A percentile compares a stretch with the other conserved stretches of the same genome.
These are phyloP conservation scores for Ambrosia artemisiifolia DNA, from an alignment of 129 eudicot genomes.

Conservation along the genomic window DNA sequence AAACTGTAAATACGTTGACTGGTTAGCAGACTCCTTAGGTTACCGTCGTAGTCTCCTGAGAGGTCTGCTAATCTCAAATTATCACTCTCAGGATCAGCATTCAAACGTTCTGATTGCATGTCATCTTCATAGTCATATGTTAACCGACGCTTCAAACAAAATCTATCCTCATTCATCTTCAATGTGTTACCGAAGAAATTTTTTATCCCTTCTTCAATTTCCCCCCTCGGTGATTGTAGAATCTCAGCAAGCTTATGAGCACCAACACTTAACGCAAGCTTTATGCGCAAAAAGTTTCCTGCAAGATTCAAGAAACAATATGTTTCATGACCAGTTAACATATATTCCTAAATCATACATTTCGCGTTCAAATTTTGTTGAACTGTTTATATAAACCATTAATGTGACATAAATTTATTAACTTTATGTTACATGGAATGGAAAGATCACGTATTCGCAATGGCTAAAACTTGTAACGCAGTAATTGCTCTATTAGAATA, in stretches of 20 bases:
- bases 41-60: conserved; percentile 67
- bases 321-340: background rate
- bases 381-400: background rate
- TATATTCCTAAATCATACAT: no score
- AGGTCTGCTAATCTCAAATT: conserved; percentile 47
- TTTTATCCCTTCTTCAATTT: conserved; percentile 35
- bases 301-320: conserved; percentile 1
- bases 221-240: conserved; percentile 38
- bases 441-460: background rate
- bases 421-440: background rate
- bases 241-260: conserved; percentile 56
- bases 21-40: conserved; percentile 48
- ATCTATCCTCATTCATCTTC: conserved; percentile 27
- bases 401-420: background rate
- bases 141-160: conserved; percentile 7
- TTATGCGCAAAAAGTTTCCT: conserved; percentile 59
- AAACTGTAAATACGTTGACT: conserved; percentile 46
- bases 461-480: background rate
- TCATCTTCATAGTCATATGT: conserved; percentile 33
- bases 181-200: conserved; percentile 50
- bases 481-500: background rate
- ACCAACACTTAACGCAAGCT: conserved; percentile 56
- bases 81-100: conserved; percentile 40
- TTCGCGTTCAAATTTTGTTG: no score
- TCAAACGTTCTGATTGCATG: conserved; percentile 4